Evolutionary conservation across 2,329 filamentous ascomycete species (phyloP).

Genomic region (Acrodontium crateriforme): DNA sequence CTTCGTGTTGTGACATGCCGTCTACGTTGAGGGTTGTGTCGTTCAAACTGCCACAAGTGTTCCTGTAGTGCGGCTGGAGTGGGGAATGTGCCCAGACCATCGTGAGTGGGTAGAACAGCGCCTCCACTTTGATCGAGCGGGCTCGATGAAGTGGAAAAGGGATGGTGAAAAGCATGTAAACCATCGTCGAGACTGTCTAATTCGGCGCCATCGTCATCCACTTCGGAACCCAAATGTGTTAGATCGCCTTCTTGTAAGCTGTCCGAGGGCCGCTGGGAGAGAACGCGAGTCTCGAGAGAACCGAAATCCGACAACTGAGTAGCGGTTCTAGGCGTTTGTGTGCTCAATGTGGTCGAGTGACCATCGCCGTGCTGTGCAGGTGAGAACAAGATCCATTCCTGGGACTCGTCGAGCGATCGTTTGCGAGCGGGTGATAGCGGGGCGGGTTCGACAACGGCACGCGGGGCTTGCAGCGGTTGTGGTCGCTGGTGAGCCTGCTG

Average conservation of each 20-base stretch:
- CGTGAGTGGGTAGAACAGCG: slow-evolving; percentile 75
- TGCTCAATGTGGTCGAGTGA: slow-evolving; percentile 51
- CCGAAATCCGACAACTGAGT: slow-evolving; percentile 70
- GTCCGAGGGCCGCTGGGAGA: slow-evolving; percentile 38
- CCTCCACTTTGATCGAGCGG: slow-evolving; percentile 42
- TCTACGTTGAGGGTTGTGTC: slow-evolving; percentile 57
- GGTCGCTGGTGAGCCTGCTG: slow-evolving; percentile 21
- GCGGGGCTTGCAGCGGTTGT: slow-evolving; percentile 8
- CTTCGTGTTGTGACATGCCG: slow-evolving; percentile 41
- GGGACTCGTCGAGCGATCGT: slow-evolving; percentile 51
- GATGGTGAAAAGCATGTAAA: slow-evolving; percentile 70
- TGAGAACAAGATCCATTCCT: slow-evolving; percentile 95
- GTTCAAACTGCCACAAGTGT: slow-evolving; percentile 79
- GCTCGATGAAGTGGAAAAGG: slow-evolving; percentile 30
- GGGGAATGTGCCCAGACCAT: slow-evolving; percentile 77
- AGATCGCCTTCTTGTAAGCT: slow-evolving; percentile 27
- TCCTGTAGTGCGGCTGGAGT: slow-evolving; percentile 51
- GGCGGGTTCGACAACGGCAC: slow-evolving; percentile 4
- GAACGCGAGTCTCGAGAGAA: slow-evolving; percentile 56
- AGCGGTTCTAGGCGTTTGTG: slow-evolving; percentile 50
- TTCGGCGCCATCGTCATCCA: slow-evolving; percentile 53
- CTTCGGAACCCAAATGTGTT: slow-evolving; percentile 29
- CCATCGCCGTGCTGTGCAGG: slow-evolving; percentile 36
- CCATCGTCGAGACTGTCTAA: slow-evolving; percentile 90
- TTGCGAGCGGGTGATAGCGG: slow-evolving; percentile 26